phyloP scores from a whole-genome alignment of 2,329 filamentous ascomycete species.

The Calonectria pseudoturangicola region DNA sequence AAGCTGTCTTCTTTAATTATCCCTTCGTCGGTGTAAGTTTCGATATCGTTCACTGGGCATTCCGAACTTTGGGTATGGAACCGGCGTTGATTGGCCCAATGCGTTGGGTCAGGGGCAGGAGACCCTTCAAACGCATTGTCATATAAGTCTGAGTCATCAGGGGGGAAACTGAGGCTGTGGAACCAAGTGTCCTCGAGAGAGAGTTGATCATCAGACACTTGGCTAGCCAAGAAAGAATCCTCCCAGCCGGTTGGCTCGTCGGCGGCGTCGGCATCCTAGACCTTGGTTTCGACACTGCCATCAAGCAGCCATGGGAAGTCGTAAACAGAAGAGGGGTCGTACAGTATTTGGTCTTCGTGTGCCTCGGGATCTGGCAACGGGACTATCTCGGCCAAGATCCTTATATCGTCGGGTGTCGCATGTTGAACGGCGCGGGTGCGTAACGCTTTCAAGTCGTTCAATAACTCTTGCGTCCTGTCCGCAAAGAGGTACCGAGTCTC shows the following conservation, averaged over 20 bases:
- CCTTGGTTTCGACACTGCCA: neutral
- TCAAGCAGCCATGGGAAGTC: slow-evolving; percentile 31
- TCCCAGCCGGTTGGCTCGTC: neutral
- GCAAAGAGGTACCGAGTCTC: slow-evolving; percentile 40
- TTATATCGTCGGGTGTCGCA: slow-evolving; percentile 28
- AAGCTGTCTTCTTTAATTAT: neutral
- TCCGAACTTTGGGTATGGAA: neutral
- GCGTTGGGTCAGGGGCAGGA: neutral
- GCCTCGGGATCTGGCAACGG: slow-evolving; percentile 7
- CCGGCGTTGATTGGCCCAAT: neutral
- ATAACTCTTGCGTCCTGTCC: slow-evolving; percentile 24
- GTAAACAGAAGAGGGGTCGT: neutral
- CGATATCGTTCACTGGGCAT: neutral
- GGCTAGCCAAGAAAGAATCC: neutral
- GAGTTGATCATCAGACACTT: neutral
- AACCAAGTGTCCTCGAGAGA: slow-evolving; percentile 15
- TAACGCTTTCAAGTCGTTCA: slow-evolving; percentile 28
- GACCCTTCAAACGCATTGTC: neutral
- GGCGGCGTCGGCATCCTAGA: slow-evolving; percentile 20
- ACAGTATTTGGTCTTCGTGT: slow-evolving; percentile 3
- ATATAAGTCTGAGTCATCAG: neutral
- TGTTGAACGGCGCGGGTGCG: slow-evolving; percentile 33
- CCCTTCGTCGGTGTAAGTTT: too few species aligned
- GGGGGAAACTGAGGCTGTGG: neutral
- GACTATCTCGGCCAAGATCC: slow-evolving; percentile 23